phyloP scores from a whole-genome alignment of 2,329 filamentous ascomycete genomes.

The Curvularia verruculosa region DNA sequence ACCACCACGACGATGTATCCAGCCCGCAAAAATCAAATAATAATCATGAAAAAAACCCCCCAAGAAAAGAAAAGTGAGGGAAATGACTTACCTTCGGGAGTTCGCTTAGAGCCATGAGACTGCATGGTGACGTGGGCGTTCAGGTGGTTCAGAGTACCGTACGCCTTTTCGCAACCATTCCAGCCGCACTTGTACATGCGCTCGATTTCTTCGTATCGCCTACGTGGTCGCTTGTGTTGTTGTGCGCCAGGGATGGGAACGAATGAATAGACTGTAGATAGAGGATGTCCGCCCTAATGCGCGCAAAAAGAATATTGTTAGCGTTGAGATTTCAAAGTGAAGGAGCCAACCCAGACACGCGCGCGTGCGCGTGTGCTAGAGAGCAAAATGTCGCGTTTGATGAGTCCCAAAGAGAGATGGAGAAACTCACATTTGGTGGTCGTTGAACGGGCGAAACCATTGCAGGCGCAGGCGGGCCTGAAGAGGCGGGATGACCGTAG shows the following conservation, averaged over 20 bases:
- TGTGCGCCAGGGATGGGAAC: constrained; percentile 96
- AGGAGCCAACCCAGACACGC: no score
- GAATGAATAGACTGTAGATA: constrained; percentile 92
- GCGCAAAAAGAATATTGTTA: constrained; percentile 16
- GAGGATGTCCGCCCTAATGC: constrained; percentile 57
- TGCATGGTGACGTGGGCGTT: constrained; percentile 99
- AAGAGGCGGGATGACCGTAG: constrained; percentile 62
- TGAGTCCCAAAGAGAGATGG: not conserved
- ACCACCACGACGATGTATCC: not conserved
- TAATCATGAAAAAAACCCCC: no score
- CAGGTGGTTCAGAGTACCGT: constrained; percentile 94
- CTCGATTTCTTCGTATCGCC: constrained; percentile 97
- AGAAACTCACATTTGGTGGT: constrained; percentile 64
- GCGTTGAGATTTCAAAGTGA: not conserved
- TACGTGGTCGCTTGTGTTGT: constrained; percentile 92
- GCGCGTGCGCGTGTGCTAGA: no score
- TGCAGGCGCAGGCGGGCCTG: constrained; percentile 61
- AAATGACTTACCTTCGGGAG: constrained; percentile 83
- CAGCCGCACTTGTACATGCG: constrained; percentile 99
- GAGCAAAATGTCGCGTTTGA: no score
- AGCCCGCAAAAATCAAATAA: not conserved
- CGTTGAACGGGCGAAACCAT: constrained; percentile 66
- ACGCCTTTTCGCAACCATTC: constrained; percentile 98
- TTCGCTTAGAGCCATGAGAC: constrained; percentile 90
- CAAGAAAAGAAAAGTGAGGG: constrained; percentile 5